Percentiles rank a stretch among this genome's conserved stretches.
Evolutionary conservation across 768 basidiomycete species (phyloP).

Genomic region (Russula vinacea): DNA sequence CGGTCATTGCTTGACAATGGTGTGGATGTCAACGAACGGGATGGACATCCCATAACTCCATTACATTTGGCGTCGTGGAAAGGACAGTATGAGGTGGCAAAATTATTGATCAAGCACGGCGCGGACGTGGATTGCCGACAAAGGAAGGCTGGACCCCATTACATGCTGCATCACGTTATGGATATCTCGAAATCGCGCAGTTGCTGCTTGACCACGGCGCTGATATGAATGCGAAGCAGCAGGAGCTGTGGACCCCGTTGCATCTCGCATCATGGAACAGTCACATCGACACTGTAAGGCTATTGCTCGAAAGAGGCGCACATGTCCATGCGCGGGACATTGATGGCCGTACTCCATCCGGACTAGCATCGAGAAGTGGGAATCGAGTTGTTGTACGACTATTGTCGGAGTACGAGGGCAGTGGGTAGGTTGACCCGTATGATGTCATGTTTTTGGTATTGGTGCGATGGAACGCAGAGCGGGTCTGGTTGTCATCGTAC

Average conservation of each 20-base stretch:
- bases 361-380: not conserved
- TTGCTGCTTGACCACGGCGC: slow-evolving; percentile 1
- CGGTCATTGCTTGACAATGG: not conserved
- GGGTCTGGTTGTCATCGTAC: no score
- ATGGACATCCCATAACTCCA: not conserved
- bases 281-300: not conserved
- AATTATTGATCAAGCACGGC: not conserved
- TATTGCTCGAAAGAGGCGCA: slow-evolving; percentile 1
- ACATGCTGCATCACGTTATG: not conserved
- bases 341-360: not conserved
- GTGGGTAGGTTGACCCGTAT: not conserved
- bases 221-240: not conserved
- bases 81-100: not conserved
- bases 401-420: not conserved
- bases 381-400: not conserved
- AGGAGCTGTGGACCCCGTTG: not conserved
- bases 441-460: no score
- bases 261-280: not conserved
- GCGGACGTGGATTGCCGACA: slow-evolving; percentile 2
- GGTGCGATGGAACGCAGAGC: no score
- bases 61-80: not conserved
- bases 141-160: not conserved
- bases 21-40: not conserved
- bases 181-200: not conserved
- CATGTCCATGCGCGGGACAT: not conserved